These are phyloP conservation scores for Adansonia gregorii DNA, from an alignment of 441 rosid genomes.

Conservation along the genomic window DNA sequence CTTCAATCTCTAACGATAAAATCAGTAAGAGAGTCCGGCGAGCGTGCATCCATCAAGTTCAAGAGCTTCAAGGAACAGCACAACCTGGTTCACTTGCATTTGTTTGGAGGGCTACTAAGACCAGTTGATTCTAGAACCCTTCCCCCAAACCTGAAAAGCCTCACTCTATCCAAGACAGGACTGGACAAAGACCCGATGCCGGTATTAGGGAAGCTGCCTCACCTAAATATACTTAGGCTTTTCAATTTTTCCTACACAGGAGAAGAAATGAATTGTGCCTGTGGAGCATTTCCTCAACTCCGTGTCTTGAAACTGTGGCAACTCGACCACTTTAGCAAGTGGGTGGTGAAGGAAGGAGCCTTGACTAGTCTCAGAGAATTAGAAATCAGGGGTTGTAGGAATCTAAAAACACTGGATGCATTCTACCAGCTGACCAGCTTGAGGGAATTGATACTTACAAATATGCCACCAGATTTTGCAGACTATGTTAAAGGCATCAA, in stretches of 20 bases:
- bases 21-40: slow-evolving; percentile 9
- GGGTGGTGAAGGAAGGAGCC: slow-evolving; percentile 29
- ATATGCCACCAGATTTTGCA: slow-evolving; percentile 26
- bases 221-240: slow-evolving; percentile 37
- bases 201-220: slow-evolving; percentile 18
- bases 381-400: slow-evolving; percentile 36
- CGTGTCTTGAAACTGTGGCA: slow-evolving; percentile 42
- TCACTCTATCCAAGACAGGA: slow-evolving; percentile 35
- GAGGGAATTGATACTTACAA: slow-evolving; percentile 34
- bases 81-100: slow-evolving; percentile 28
- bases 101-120: slow-evolving; percentile 32
- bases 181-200: slow-evolving; percentile 29
- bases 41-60: neutral
- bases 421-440: slow-evolving; percentile 16
- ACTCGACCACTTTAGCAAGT: slow-evolving; percentile 23
- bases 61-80: neutral
- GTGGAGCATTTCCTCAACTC: slow-evolving; percentile 28
- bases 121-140: neutral
- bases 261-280: slow-evolving; percentile 11
- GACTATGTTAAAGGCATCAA: slow-evolving; percentile 9
- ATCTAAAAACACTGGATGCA: neutral
- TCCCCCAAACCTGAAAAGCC: slow-evolving; percentile 21
- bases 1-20: slow-evolving; percentile 33
- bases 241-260: slow-evolving; percentile 34
- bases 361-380: slow-evolving; percentile 37